phyloP scores from a whole-genome alignment of 2,329 filamentous ascomycete species.

The Aspergillus fructus region DNA sequence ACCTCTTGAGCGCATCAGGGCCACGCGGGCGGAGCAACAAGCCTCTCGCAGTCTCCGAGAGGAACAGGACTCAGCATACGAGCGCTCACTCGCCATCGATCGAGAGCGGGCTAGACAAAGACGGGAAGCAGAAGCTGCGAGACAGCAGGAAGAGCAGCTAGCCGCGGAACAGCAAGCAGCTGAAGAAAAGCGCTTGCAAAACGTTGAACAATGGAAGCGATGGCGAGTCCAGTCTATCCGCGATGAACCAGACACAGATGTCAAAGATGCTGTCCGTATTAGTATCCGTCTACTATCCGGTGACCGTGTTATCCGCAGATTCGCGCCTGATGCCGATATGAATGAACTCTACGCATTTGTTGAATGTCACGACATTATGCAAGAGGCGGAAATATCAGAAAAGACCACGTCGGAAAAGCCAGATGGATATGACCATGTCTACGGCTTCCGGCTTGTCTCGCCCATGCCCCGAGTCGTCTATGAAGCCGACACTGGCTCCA shows the following conservation, averaged over 20 bases:
- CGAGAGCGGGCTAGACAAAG: conserved; percentile 76
- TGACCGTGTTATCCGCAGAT: conserved; percentile 74
- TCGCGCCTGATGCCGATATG: conserved; percentile 66
- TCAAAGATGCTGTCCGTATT: conserved; percentile 71
- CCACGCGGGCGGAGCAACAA: conserved; percentile 75
- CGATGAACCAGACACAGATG: conserved; percentile 64
- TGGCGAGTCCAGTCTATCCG: conserved; percentile 73
- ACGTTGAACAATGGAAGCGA: conserved; percentile 69
- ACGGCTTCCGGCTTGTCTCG: conserved; percentile 80
- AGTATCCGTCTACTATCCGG: conserved; percentile 63
- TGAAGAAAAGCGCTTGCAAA: conserved; percentile 55
- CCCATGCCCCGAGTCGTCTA: conserved; percentile 83
- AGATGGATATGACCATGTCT: conserved; percentile 72
- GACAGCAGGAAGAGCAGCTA: conserved; percentile 62
- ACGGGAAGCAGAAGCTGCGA: conserved; percentile 70
- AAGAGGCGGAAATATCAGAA: conserved; percentile 35
- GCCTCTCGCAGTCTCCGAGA: conserved; percentile 77
- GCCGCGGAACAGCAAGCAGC: conserved; percentile 64
- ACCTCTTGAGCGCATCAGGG: conserved; percentile 71
- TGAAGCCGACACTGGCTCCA: conserved; percentile 64
- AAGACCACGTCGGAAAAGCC: conserved; percentile 53
- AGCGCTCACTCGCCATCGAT: conserved; percentile 84
- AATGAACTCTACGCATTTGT: conserved; percentile 96
- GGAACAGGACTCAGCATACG: conserved; percentile 91
- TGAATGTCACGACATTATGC: conserved; percentile 75